These are phyloP conservation scores for Avicennia marina DNA, from an alignment of 257 asterid species.

Conservation along the genomic window DNA sequence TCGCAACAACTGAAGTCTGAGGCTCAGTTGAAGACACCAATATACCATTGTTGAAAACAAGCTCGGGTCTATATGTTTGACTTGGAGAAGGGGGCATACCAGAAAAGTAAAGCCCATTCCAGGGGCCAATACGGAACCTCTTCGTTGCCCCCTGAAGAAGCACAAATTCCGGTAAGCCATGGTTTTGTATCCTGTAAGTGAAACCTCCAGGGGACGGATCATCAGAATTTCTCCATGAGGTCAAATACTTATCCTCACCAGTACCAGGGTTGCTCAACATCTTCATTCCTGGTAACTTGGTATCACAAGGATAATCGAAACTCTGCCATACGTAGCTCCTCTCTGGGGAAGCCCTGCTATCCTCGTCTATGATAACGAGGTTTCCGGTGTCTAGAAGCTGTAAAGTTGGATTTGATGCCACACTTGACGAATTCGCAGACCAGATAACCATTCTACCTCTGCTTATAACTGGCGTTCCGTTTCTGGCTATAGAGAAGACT, in stretches of 20 bases:
- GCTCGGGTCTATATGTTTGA: background rate
- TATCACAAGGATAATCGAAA: conserved; percentile 32
- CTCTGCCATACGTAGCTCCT: conserved; percentile 30
- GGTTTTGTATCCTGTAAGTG: conserved; percentile 13
- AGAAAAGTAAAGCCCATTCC: conserved; percentile 31
- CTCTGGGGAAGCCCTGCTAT: background rate
- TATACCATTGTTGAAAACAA: conserved; percentile 6
- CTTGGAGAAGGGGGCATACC: conserved; percentile 14
- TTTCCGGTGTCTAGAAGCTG: conserved; percentile 29
- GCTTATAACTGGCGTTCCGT: conserved; percentile 11
- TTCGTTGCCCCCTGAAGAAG: conserved; percentile 2
- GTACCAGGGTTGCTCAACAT: conserved; percentile 9
- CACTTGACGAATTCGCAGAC: conserved; percentile 15
- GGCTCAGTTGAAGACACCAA: conserved; percentile 10
- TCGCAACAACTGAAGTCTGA: background rate
- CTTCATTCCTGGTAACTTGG: conserved; percentile 27
- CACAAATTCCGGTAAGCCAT: conserved; percentile 22
- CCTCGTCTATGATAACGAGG: conserved; percentile 20
- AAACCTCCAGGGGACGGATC: conserved; percentile 40
- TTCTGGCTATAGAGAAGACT: conserved; percentile 1
- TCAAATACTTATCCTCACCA: conserved; percentile 10
- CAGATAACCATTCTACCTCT: conserved; percentile 11
- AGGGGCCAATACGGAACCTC: conserved; percentile 20
- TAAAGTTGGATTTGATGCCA: conserved; percentile 8
- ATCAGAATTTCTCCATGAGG: conserved; percentile 29